Evolutionary conservation across 192 early-diverging fungal species (phyloP).

Genomic region (Umbelopsis isabellina): DNA sequence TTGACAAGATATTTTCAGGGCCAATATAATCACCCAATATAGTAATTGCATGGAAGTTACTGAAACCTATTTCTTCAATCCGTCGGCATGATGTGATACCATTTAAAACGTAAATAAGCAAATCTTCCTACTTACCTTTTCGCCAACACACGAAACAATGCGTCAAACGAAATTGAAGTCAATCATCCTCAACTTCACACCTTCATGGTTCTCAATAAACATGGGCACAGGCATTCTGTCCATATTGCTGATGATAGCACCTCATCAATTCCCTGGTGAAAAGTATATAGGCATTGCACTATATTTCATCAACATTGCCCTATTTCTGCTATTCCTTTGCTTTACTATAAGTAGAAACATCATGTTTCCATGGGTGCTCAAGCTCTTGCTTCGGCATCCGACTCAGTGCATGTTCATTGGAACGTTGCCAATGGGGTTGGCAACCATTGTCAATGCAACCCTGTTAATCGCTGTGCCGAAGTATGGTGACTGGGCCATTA

Average conservation of each 20-base stretch:
- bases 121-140: no score
- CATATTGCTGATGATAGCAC: constrained; percentile 41
- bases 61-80: no score
- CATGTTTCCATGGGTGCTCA: constrained; percentile 46
- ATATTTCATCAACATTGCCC: constrained; percentile 40
- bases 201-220: constrained; percentile 56
- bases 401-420: constrained; percentile 53
- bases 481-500: constrained; percentile 38
- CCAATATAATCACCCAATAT: no score
- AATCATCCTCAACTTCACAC: constrained; percentile 44
- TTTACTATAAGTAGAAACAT: constrained; percentile 40
- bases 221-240: constrained; percentile 57
- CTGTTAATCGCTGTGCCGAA: constrained; percentile 34
- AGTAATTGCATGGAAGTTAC: no score
- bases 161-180: no score
- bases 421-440: constrained; percentile 54
- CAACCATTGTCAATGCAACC: constrained; percentile 42
- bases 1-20: no score
- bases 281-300: constrained; percentile 46
- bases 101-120: no score
- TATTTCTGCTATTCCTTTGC: constrained; percentile 36
- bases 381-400: constrained; percentile 49
- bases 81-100: no score
- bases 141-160: no score
- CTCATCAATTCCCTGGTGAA: constrained; percentile 44